phyloP scores from a whole-genome alignment of 306 rosid species.

The Cicer yamashitae region DNA sequence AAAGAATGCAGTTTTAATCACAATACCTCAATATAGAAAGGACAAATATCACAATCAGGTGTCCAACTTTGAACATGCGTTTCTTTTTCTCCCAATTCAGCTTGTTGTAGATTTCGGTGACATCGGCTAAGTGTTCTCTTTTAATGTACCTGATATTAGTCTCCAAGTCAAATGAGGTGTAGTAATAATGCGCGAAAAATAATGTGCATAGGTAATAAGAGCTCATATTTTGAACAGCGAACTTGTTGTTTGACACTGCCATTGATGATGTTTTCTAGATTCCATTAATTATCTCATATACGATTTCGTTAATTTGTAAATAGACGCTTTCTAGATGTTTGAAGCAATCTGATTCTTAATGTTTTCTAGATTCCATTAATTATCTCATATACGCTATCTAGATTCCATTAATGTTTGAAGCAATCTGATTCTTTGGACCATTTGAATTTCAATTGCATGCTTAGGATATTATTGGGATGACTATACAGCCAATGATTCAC shows the following conservation, averaged over 20 bases:
- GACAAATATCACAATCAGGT: constrained; percentile 57
- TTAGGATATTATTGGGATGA: too few species aligned
- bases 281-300: too few species aligned
- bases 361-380: too few species aligned
- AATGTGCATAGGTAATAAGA: not conserved
- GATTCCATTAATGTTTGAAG: too few species aligned
- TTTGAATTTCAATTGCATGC: too few species aligned
- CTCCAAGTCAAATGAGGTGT: constrained; percentile 37
- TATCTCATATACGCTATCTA: too few species aligned
- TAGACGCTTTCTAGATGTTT: too few species aligned
- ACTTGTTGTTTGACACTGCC: not conserved
- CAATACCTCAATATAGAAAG: constrained; percentile 68
- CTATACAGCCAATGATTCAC: too few species aligned
- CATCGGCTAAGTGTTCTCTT: constrained; percentile 69
- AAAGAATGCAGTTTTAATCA: constrained; percentile 25
- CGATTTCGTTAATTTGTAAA: too few species aligned
- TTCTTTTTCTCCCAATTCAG: constrained; percentile 75
- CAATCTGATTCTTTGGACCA: too few species aligned
- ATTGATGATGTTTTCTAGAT: not conserved
- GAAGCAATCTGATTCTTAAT: not conserved
- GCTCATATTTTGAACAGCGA: not conserved
- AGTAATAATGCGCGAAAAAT: constrained; percentile 24
- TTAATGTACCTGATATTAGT: constrained; percentile 63
- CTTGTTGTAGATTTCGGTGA: constrained; percentile 86
- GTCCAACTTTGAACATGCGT: constrained; percentile 62